phyloP scores from a whole-genome alignment of 345 rosid species.

The Erodium maritimum region DNA sequence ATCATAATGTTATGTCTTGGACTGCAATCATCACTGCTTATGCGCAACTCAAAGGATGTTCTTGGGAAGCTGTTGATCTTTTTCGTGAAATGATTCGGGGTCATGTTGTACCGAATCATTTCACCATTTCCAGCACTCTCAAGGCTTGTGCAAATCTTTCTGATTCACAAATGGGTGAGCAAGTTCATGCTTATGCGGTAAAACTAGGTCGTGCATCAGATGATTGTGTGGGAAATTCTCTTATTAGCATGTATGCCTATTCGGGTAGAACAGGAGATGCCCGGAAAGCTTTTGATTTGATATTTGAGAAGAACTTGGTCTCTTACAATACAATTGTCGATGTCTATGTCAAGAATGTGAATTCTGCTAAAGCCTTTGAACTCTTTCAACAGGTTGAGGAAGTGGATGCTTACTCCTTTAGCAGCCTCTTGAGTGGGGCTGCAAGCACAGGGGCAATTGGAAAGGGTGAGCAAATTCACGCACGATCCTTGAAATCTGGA shows the following conservation, averaged over 20 bases:
- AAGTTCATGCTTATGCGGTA: constrained; percentile 34
- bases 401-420: constrained; percentile 44
- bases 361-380: too few species aligned
- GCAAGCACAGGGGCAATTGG: constrained; percentile 46
- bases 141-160: constrained; percentile 55
- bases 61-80: constrained; percentile 36
- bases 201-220: constrained; percentile 45
- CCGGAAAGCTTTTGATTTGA: constrained; percentile 43
- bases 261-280: constrained; percentile 56
- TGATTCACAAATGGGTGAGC: constrained; percentile 31
- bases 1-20: constrained; percentile 63
- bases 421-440: constrained; percentile 59
- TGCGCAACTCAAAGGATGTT: constrained; percentile 21
- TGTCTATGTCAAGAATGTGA: constrained; percentile 36
- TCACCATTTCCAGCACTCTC: constrained; percentile 52
- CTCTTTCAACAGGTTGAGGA: constrained; percentile 11
- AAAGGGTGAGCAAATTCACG: constrained; percentile 65
- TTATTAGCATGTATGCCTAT: constrained; percentile 50
- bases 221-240: constrained; percentile 53
- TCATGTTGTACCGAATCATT: constrained; percentile 41
- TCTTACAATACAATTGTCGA: constrained; percentile 45
- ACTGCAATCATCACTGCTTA: constrained; percentile 55
- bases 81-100: constrained; percentile 47
- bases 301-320: constrained; percentile 50
- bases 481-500: constrained; percentile 41